Evolutionary conservation across 2,329 filamentous ascomycete species (phyloP).

Genomic region (Diaporthe eres): DNA sequence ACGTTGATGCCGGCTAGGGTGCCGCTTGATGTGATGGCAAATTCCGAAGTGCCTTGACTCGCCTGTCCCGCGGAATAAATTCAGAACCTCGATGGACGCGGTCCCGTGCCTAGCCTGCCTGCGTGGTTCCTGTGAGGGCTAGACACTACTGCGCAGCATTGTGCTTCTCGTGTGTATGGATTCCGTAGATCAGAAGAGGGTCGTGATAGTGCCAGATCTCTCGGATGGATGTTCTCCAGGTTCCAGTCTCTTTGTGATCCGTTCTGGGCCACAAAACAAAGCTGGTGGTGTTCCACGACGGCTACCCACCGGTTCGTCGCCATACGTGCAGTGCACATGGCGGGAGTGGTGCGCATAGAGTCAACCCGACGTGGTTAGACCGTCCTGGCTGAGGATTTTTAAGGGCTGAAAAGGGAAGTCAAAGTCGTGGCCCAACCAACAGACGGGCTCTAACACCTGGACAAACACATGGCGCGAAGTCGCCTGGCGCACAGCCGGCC

Average conservation of each 20-base stretch:
- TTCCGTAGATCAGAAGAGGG: slow-evolving; percentile 28
- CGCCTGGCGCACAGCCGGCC: not conserved
- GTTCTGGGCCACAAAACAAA: slow-evolving; percentile 36
- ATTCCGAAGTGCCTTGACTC: slow-evolving; percentile 30
- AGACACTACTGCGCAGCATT: not conserved
- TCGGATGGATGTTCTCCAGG: slow-evolving; percentile 41
- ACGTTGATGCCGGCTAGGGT: slow-evolving; percentile 4
- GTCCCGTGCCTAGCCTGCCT: not conserved
- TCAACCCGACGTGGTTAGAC: slow-evolving; percentile 37
- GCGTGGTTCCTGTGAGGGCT: not conserved
- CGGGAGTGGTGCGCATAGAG: slow-evolving; percentile 2
- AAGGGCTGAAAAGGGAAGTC: slow-evolving; percentile 35
- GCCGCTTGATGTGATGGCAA: slow-evolving; percentile 22
- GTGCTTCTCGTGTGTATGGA: not conserved
- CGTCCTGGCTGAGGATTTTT: slow-evolving; percentile 24
- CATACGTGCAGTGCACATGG: slow-evolving; percentile 18
- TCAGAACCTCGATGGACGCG: slow-evolving; percentile 6
- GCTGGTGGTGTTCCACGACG: slow-evolving; percentile 38
- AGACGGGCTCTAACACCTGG: not conserved
- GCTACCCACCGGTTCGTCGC: slow-evolving; percentile 32
- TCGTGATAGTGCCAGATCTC: slow-evolving; percentile 25
- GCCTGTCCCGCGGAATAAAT: slow-evolving; percentile 13
- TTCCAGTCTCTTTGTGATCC: slow-evolving; percentile 37
- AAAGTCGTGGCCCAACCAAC: slow-evolving; percentile 11
- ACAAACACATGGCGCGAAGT: slow-evolving; percentile 1